Evolutionary conservation across 116 monocot species (phyloP).

Genomic region (Iris pallida): DNA sequence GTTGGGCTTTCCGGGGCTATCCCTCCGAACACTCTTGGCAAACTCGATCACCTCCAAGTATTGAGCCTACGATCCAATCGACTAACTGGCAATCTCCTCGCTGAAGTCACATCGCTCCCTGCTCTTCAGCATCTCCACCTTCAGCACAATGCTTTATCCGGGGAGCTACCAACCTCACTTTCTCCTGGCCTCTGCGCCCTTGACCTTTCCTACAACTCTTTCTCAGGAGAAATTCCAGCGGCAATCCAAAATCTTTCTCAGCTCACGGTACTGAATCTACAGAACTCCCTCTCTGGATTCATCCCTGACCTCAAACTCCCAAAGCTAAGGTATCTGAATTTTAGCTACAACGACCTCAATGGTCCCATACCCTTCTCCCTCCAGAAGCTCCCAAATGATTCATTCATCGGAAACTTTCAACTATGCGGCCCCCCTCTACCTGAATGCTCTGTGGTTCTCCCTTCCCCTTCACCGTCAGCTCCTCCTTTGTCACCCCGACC

Average conservation of each 20-base stretch:
- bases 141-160: slow-evolving; percentile 37
- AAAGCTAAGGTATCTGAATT: slow-evolving; percentile 29
- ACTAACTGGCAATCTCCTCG: slow-evolving; percentile 23
- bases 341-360: slow-evolving; percentile 37
- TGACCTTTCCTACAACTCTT: slow-evolving; percentile 40
- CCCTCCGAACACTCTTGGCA: slow-evolving; percentile 35
- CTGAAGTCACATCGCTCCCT: slow-evolving; percentile 29
- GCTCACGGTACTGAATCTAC: slow-evolving; percentile 21
- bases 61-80: slow-evolving; percentile 45
- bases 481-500: not conserved
- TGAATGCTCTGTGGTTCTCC: slow-evolving; percentile 25
- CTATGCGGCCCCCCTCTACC: slow-evolving; percentile 38
- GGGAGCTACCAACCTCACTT: slow-evolving; percentile 25
- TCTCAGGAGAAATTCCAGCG: slow-evolving; percentile 29
- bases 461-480: slow-evolving; percentile 33
- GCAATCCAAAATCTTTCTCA: slow-evolving; percentile 26
- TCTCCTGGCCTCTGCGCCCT: slow-evolving; percentile 18
- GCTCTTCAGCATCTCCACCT: slow-evolving; percentile 27
- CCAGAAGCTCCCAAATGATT: slow-evolving; percentile 24
- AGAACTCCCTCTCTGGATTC: slow-evolving; percentile 27
- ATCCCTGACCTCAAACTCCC: slow-evolving; percentile 40
- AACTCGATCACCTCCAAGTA: slow-evolving; percentile 31
- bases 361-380: slow-evolving; percentile 32
- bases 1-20: slow-evolving; percentile 31
- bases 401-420: slow-evolving; percentile 30